Evolutionary conservation across 2,329 filamentous ascomycete genomes (phyloP).

Genomic region (Botryotinia globosa): DNA sequence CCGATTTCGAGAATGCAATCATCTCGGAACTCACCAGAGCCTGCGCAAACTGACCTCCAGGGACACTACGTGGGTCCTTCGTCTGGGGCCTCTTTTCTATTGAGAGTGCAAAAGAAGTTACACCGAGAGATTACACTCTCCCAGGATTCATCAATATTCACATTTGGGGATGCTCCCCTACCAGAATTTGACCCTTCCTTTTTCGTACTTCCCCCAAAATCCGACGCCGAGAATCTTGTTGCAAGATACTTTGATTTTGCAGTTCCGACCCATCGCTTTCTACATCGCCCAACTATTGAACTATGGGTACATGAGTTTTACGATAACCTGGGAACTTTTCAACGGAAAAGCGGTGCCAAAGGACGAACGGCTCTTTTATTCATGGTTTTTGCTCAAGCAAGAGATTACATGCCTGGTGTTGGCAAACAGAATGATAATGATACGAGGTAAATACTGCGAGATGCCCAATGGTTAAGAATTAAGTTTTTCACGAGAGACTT

Average conservation of each 20-base stretch:
- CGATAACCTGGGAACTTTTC: conserved; percentile 44
- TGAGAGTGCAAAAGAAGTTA: conserved; percentile 49
- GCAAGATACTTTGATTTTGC: conserved; percentile 59
- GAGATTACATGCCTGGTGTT: conserved; percentile 39
- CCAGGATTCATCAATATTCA: conserved; percentile 42
- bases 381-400: conserved; percentile 51
- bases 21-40: conserved; percentile 46
- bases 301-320: conserved; percentile 50
- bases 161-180: conserved; percentile 41
- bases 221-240: conserved; percentile 37
- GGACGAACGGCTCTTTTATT: conserved; percentile 45
- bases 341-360: conserved; percentile 41
- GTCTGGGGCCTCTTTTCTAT: conserved; percentile 49
- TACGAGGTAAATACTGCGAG: conserved; percentile 20
- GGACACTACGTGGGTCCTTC: conserved; percentile 49
- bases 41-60: conserved; percentile 46
- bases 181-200: conserved; percentile 45
- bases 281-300: conserved; percentile 54
- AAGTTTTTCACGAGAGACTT: not conserved
- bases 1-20: conserved; percentile 24
- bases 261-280: conserved; percentile 57
- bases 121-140: conserved; percentile 42
- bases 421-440: conserved; percentile 19
- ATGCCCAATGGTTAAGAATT: not conserved
- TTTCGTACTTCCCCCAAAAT: conserved; percentile 40